Evolutionary conservation across 306 rosid species (phyloP).

Genomic region (Inga laurina): DNA sequence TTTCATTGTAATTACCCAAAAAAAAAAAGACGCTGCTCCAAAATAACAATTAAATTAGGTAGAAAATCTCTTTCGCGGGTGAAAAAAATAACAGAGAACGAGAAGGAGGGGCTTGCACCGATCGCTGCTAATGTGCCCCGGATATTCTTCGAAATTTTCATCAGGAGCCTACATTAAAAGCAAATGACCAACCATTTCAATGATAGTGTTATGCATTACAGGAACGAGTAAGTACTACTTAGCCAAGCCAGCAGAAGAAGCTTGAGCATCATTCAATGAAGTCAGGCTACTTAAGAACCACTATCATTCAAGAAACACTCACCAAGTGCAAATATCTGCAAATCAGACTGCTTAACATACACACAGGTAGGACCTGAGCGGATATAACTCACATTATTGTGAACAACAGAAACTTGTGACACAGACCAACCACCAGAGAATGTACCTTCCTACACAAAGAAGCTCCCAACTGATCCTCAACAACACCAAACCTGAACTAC

Average conservation of each 20-base stretch:
- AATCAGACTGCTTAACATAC: conserved; percentile 10
- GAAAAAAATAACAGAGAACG: too few species aligned
- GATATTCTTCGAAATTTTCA: conserved; percentile 95
- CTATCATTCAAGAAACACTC: conserved; percentile 1
- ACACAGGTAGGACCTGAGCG: conserved; percentile 9
- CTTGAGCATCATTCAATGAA: neutral
- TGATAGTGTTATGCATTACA: conserved; percentile 22
- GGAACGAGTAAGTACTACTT: neutral
- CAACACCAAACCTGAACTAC: conserved; percentile 98
- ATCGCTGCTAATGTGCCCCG: conserved; percentile 75
- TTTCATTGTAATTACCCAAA: too few species aligned
- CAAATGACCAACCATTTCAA: conserved; percentile 1
- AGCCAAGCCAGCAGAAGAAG: neutral
- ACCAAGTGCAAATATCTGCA: neutral
- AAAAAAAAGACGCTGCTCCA: too few species aligned
- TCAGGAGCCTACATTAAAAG: conserved; percentile 81
- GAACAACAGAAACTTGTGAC: conserved; percentile 65
- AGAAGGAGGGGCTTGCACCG: conserved; percentile 45
- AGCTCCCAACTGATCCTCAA: conserved; percentile 86
- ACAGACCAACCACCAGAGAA: conserved; percentile 84
- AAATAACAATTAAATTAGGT: too few species aligned
- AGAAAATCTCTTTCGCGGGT: too few species aligned
- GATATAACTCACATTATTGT: conserved; percentile 74
- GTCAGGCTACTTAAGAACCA: neutral
- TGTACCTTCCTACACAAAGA: conserved; percentile 70